These are phyloP conservation scores for Arachis monticola DNA, from an alignment of 331 rosid genomes.

Conservation along the genomic window DNA sequence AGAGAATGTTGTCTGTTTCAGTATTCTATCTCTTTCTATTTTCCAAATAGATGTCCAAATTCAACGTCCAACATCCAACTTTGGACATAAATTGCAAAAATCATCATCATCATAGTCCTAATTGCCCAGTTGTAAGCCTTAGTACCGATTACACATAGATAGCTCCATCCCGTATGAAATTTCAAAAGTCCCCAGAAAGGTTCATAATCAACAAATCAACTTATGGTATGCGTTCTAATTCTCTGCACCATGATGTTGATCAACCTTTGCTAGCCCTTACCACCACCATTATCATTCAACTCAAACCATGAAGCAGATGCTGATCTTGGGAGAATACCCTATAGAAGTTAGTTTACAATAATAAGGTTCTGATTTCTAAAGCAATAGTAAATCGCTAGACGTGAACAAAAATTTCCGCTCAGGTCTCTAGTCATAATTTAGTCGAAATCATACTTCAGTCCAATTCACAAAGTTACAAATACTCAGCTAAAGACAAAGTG, in stretches of 20 bases:
- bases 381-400: neutral
- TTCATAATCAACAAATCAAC: neutral
- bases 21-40: neutral
- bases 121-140: neutral
- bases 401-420: neutral
- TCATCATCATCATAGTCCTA: neutral
- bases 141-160: neutral
- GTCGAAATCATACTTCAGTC: neutral
- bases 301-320: slow-evolving; percentile 4
- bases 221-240: neutral
- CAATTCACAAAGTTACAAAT: neutral
- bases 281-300: neutral
- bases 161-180: neutral
- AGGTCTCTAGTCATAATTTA: neutral
- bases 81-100: neutral
- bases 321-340: slow-evolving; percentile 44
- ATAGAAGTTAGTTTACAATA: neutral
- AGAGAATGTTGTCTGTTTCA: neutral
- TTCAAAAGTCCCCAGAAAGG: neutral
- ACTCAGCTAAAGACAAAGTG: neutral
- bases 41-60: neutral
- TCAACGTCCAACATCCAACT: neutral
- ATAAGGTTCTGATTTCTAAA: neutral
- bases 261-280: slow-evolving; percentile 2
- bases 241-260: neutral